A percentile compares a stretch with the other conserved stretches of the same genome.
Evolutionary conservation across 768 basidiomycete species (phyloP).

Genomic region (Lanmaoa rubissima): DNA sequence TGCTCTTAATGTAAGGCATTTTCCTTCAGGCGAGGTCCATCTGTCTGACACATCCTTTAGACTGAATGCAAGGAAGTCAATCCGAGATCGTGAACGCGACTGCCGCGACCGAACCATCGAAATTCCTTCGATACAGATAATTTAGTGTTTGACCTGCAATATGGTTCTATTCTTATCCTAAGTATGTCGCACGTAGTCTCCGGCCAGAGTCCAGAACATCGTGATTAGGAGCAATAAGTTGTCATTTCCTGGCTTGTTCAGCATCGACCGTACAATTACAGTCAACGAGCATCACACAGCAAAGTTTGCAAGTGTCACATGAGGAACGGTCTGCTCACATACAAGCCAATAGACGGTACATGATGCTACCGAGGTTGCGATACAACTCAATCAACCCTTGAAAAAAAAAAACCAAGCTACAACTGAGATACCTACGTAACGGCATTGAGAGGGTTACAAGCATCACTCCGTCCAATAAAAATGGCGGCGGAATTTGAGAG

Average conservation of each 20-base stretch:
- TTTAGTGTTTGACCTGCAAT: background rate
- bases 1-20: conserved; percentile 4
- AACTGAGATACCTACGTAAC: background rate
- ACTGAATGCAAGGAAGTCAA: conserved; percentile 14
- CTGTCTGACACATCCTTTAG: background rate
- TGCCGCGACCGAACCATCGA: conserved; percentile 1
- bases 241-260: background rate
- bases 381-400: conserved; percentile 6
- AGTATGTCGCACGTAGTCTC: background rate
- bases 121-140: conserved; percentile 3
- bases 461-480: conserved; percentile 4
- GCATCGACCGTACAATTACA: background rate
- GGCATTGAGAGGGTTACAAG: conserved; percentile 11
- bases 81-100: conserved; percentile 12
- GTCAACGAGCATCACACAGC: background rate
- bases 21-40: background rate
- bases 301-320: background rate
- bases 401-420: conserved; percentile 10
- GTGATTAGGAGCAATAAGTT: background rate
- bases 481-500: background rate
- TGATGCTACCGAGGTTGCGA: background rate
- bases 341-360: conserved; percentile 7
- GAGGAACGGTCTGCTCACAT: background rate
- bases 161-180: background rate
- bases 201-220: background rate